Base-by-base conservation (phyloP, 2,329 filamentous ascomycete species). In the Monilinia vaccinii-corymbosi region DNA sequence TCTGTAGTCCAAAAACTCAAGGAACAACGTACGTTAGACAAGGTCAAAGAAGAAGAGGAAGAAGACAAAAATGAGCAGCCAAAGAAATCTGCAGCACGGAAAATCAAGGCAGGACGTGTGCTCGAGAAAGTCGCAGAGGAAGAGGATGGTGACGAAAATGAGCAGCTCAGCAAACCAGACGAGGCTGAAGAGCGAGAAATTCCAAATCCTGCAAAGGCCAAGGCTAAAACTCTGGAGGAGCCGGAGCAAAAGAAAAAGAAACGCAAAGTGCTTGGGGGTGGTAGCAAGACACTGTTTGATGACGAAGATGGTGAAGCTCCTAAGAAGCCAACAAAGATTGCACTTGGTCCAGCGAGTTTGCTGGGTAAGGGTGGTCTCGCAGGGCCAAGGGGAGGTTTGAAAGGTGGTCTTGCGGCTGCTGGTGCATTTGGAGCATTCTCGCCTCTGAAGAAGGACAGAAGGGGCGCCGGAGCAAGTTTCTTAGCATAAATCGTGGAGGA, bases 201-300 rank as follows among this genome's bases (percentile, higher is more conserved):
- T 38, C 21, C 25, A 11, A 66, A 65, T 49, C 23, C 61, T 18
- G 46, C 59, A 3, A 69, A 68, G 48, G n/a, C 60, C 14, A 59
- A 64, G 50, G 11, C 46, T 13, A 61, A 61, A 21, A 9, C 23
- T 46, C 14, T 49, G 11, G 66, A 65, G 3, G 67, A 68, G 44
- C 63, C 78, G 69, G 63, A 69, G 65, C 66, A 75, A 69, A 71
- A 74, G 48, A 71, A 71, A 69, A 85, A 83, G 71, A 90, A 87
- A 78, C 91, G 87, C 77, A 83, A 87, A 63, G 92, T 90, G 73
- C 75, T 90, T 6, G 77, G 89, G 1, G 84, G 85, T 4, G 76
- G 74, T 25, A 78, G 80, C 25, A 82, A 81, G 66, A 88, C 84
- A 3, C 71, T 94, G 7, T 90, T 93, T 66, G 86, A 88, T 61